A percentile compares a stretch with the other conserved stretches of the same genome.
phyloP scores from a whole-genome alignment of 2,329 filamentous ascomycete species.

The Colletotrichum theobromicola region DNA sequence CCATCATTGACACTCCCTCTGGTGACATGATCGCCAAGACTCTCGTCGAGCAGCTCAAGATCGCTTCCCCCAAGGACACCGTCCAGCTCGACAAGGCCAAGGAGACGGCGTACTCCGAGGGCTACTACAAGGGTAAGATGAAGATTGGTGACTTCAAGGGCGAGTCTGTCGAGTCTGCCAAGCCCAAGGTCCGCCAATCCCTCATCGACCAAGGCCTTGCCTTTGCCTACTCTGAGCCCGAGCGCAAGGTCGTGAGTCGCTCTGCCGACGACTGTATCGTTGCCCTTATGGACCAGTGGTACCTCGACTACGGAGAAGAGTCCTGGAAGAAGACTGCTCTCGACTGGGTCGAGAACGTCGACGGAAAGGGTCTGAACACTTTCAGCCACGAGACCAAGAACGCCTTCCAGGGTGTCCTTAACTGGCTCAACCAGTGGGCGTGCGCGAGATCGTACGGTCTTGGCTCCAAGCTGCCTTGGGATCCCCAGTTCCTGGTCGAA shows the following conservation, averaged over 20 bases:
- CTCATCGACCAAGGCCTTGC: conserved; percentile 80
- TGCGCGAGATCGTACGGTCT: conserved; percentile 91
- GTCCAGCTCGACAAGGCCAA: conserved; percentile 90
- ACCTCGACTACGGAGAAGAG: conserved; percentile 93
- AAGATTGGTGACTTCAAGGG: conserved; percentile 87
- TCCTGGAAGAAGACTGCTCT: conserved; percentile 82
- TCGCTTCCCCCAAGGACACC: conserved; percentile 92
- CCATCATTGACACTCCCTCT: conserved; percentile 91
- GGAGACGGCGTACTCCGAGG: conserved; percentile 95
- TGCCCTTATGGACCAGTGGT: conserved; percentile 95
- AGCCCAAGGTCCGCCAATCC: conserved; percentile 81
- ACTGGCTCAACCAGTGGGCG: conserved; percentile 96
- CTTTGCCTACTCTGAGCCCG: conserved; percentile 93
- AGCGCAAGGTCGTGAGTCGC: conserved; percentile 85
- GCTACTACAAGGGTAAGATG: conserved; percentile 88
- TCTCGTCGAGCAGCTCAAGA: conserved; percentile 92
- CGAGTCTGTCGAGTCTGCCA: conserved; percentile 83
- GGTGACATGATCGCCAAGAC: conserved; percentile 83
- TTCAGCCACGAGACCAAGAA: conserved; percentile 80
- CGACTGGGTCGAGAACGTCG: conserved; percentile 71
- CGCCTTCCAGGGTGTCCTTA: conserved; percentile 82
- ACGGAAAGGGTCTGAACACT: conserved; percentile 75
- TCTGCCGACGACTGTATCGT: conserved; percentile 94
- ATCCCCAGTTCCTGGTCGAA: conserved; percentile 88
- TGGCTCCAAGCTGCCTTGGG: conserved; percentile 95